Base-by-base conservation (phyloP, 179 eudicot species). In the Kewa caespitosa region DNA sequence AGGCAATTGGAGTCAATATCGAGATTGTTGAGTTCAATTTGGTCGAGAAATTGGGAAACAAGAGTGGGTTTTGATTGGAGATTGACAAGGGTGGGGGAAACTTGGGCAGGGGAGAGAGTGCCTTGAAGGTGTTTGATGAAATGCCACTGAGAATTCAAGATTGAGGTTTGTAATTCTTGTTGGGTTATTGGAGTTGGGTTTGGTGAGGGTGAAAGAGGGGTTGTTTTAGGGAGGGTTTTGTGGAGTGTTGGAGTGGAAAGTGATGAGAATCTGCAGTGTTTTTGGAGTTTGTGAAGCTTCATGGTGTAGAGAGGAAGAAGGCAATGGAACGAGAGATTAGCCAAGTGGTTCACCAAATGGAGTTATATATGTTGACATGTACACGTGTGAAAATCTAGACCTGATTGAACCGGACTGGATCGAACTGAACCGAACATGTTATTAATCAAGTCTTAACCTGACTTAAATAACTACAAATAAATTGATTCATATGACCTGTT, bases 131-230 rank as follows among this genome's bases (percentile, higher is more conserved):
- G 96, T 89, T 91, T 74, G 93, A 89, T 78, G 82, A 83, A 88
- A 88, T 88, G 88, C 93, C 92, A 81, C 79, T 88, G 83, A 75
- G 89, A 90, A 57, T 84, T 79, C 13, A 71, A 38, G 71, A 87
- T 73, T 48, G 85, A 86, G 14, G 67, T 36, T 60, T 72, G 85
- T n/a, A 88, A 66, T 25, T 79, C 33, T 9, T 46, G 22, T 10
- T 79, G 69, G 64, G 82, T 74, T 20, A 78, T 23, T 39, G 78
- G 78, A 33, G 77, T 68, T 39, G 63, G 36, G 25, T 20, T 31
- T 6, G 59, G 33, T n/a, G 67, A 10, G 28, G 78, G 39, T 62
- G 79, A 27, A 4, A 69, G n/a, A 6, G 54, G 59, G 4, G 67
- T 30, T 5, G 73, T 33, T 48, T 32, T n/a, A 57, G 52, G 14